phyloP scores from a whole-genome alignment of 2,329 filamentous ascomycete species.

The Tetracladium maxilliforme region DNA sequence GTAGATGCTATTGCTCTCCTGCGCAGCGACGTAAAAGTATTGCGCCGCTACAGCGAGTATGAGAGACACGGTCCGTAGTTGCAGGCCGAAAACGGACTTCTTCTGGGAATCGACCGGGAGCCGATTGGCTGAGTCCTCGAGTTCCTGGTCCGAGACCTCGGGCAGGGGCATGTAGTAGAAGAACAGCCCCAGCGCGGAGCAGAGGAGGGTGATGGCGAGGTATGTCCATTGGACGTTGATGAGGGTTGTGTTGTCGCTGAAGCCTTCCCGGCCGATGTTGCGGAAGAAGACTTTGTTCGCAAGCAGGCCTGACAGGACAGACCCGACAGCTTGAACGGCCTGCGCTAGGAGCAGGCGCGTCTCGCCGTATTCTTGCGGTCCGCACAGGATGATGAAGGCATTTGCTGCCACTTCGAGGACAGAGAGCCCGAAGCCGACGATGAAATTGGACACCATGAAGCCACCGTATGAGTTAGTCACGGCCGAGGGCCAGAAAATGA shows the following conservation, averaged over 20 bases:
- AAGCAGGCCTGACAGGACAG: constrained; percentile 56
- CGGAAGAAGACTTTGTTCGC: constrained; percentile 64
- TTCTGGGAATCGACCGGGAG: constrained; percentile 35
- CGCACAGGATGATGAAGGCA: constrained; percentile 57
- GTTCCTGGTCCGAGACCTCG: constrained; percentile 40
- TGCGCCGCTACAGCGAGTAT: constrained; percentile 62
- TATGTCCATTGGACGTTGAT: constrained; percentile 77
- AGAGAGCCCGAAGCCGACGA: constrained; percentile 63
- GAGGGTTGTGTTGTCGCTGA: constrained; percentile 31
- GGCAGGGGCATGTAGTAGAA: constrained; percentile 56
- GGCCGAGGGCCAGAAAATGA: constrained; percentile 76
- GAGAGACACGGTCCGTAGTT: constrained; percentile 41
- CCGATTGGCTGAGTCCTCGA: constrained; percentile 29
- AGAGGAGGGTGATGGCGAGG: constrained; percentile 63
- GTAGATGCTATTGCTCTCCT: constrained; percentile 49
- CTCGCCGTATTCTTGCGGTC: constrained; percentile 58
- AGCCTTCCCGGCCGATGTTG: constrained; percentile 26
- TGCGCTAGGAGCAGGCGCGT: constrained; percentile 64
- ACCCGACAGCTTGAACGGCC: constrained; percentile 61
- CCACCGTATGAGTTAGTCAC: constrained; percentile 62
- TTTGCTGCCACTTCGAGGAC: constrained; percentile 73
- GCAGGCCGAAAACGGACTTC: constrained; percentile 30
- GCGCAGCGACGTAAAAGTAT: constrained; percentile 65
- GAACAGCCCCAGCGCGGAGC: constrained; percentile 52
- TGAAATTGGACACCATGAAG: constrained; percentile 60